These are phyloP conservation scores for Erysimum pusillum DNA, from an alignment of 441 rosid genomes.

Conservation along the genomic window DNA sequence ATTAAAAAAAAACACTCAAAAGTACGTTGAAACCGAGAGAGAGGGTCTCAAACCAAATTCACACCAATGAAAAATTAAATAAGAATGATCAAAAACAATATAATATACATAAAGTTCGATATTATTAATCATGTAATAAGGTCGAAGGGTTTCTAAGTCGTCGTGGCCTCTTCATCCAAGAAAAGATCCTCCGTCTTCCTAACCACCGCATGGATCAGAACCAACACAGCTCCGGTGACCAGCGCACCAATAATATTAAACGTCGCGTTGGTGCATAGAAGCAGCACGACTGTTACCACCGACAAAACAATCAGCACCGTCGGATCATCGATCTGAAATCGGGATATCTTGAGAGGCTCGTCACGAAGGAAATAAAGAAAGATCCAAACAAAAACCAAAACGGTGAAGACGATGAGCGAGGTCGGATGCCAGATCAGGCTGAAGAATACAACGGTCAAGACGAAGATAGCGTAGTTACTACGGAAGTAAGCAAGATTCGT, in stretches of 20 bases:
- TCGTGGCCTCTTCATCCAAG: conserved; percentile 55
- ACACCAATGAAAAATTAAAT: conserved; percentile 27
- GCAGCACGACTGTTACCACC: conserved; percentile 50
- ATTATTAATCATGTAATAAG: background rate
- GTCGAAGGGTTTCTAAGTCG: conserved; percentile 27
- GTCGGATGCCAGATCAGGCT: conserved; percentile 66
- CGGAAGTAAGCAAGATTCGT: conserved; percentile 59
- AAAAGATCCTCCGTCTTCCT: conserved; percentile 70
- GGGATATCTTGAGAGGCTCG: conserved; percentile 59
- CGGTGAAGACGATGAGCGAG: conserved; percentile 61
- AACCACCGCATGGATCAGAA: conserved; percentile 62
- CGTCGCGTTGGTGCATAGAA: conserved; percentile 52
- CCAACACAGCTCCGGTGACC: conserved; percentile 54
- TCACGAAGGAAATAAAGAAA: conserved; percentile 73
- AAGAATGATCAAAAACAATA: background rate
- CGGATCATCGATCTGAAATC: conserved; percentile 58
- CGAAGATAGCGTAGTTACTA: conserved; percentile 63
- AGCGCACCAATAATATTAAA: conserved; percentile 54
- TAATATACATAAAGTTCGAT: conserved; percentile 12
- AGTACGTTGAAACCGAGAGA: no score
- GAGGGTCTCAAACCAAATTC: conserved; percentile 21
- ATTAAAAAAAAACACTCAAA: no score
- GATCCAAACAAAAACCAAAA: conserved; percentile 62
- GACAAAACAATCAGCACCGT: conserved; percentile 50
- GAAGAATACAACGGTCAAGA: conserved; percentile 56